Percentiles rank a stretch among this genome's conserved stretches.
These are phyloP conservation scores for Solanum aculeatissimum DNA, from an alignment of 305 asterid genomes.

Conservation along the genomic window DNA sequence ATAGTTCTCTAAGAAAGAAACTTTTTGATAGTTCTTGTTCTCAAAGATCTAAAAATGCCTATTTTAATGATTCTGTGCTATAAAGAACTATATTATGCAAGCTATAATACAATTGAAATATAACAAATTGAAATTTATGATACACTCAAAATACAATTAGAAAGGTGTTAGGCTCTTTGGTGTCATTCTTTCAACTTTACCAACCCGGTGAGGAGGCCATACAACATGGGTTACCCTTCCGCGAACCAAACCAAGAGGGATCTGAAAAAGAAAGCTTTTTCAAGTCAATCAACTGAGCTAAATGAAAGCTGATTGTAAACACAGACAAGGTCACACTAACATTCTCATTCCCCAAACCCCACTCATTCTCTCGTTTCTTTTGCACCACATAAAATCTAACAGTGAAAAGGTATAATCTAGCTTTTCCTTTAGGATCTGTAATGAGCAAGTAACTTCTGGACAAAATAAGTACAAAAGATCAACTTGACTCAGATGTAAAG, in stretches of 20 bases:
- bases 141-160: not conserved
- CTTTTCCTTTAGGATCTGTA: not conserved
- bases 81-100: not conserved
- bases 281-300: not conserved
- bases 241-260: constrained; percentile 78
- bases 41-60: not conserved
- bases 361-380: not conserved
- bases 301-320: not conserved
- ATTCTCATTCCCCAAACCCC: not conserved
- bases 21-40: too few species aligned
- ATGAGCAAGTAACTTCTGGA: not conserved
- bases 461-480: not conserved
- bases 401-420: not conserved
- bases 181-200: constrained; percentile 34
- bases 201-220: constrained; percentile 87
- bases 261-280: constrained; percentile 24
- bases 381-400: not conserved
- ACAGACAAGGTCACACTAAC: not conserved
- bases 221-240: constrained; percentile 70
- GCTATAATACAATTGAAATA: not conserved
- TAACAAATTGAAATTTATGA: not conserved
- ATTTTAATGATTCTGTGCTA: not conserved
- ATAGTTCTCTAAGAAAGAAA: too few species aligned
- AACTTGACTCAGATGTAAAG: not conserved
- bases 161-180: constrained; percentile 3